Evolutionary conservation across 768 basidiomycete genomes (phyloP), one percentile per base, ranked within the genome.

Genomic region (Hirschioporus abietinus): DNA sequence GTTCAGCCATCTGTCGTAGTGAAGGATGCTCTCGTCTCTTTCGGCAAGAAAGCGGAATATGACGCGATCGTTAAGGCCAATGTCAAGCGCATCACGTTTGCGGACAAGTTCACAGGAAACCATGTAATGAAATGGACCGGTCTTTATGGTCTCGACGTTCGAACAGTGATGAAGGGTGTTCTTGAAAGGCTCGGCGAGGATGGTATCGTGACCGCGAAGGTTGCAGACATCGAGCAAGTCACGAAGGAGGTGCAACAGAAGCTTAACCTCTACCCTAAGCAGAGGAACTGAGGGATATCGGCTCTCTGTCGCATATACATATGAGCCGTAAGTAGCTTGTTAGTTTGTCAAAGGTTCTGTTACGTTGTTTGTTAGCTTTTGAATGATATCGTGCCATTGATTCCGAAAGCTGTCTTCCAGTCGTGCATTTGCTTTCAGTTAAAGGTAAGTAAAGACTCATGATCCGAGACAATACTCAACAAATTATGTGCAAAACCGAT

Each of bases 51-150:
- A 72, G 75, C 79, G 7, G 81, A 82, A 66, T 83, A 79, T 70
- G 81, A 86, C 60, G n/a, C n/a, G n/a, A n/a, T n/a, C n/a, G n/a
- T n/a, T n/a, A 73, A 75, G 30, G 66, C 79, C 26, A 72, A n/a
- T n/a, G n/a, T 71, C 8, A 67, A 67, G 4, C 75, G 75, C 64
- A 65, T 71, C 35, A 75, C 74, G 64, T 34, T 84, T 36, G 87
- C 83, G 72, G 71, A 72, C 12, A 72, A 74, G 1, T 89, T 85
- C 71, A 84, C 78, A 66, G 86, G 87, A 4, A 76, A 74, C 15
- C 76, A 74, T 25, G 82, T 89, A 9, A 78, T 79, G n/a, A 81
- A 85, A 65, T 88, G 86, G 87, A 78, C 83, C 1, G 79, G 79
- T 4, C 68, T 86, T 76, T 15, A 72, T 75, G 30, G 73, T 76